Base-by-base conservation (phyloP, 2,329 filamentous ascomycete species). In the Monosporascus ibericus region DNA sequence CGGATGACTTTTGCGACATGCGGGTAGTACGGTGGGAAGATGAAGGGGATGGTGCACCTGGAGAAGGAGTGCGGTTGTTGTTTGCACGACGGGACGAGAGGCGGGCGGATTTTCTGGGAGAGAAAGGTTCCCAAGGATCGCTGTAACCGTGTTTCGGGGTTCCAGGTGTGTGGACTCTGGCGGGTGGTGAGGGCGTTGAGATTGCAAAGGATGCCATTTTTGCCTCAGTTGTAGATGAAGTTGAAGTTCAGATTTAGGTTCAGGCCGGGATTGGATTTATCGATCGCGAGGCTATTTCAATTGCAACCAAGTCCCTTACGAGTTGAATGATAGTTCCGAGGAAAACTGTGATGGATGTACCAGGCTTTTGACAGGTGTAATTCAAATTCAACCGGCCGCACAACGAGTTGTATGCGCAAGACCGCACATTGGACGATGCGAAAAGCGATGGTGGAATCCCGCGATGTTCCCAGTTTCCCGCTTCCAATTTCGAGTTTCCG, bases 71-170 rank as follows among this genome's bases (percentile, higher is more conserved):
- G 68, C 76, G 77, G 63, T 75, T 84, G 66, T 74, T 70, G 54
- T 70, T 62, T 46, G 70, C 63, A 58, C 76, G 75, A 61, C 84
- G 79, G 42, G 76, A 75, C 52, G 81, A 81, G 60, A 88, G 77
- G 59, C 86, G 80, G 54, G 80, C 78, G 4, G 84, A 87, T 63
- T 87, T 86, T 67, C 86, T 81, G 51, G 86, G 84, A 55, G 85
- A 83, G 65, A 84, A 91, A 44, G 87, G 87, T 63, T 88, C 80
- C 76, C 85, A 91, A 57, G 76, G 72, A 69, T 92, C 87, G 59
- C 78, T 75, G 62, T 77, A 83, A 38, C 87, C 87, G 64, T 84
- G 79, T 54, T 79, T 80, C 47, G 88, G 88, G 51, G 87, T 84
- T 40, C 81, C 80, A 55, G 88, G 88, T 48, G 85, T 88, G 65